A percentile compares a stretch with the other conserved stretches of the same genome.
Conservation (phyloP, 1,284 basidiomycete genomes). For the Cutaneotrichosporon sp. region DNA sequence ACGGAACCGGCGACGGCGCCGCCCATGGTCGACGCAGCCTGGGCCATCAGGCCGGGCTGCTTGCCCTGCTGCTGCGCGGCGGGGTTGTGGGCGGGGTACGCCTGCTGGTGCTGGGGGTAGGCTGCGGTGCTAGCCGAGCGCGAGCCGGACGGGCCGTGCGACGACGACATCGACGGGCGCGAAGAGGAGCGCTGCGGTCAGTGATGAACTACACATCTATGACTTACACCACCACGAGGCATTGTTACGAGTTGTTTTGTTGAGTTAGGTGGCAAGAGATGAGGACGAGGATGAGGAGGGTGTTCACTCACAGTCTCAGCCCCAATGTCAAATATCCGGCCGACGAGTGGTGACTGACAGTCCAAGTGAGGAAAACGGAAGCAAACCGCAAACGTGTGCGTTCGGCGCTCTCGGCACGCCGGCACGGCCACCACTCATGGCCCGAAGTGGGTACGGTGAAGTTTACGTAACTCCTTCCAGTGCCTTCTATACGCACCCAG, state of each 20-base stretch:
- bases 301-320: too few species aligned
- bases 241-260: slow-evolving; percentile 15
- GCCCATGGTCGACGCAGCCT: slow-evolving; percentile 55
- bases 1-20: slow-evolving; percentile 53
- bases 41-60: slow-evolving; percentile 41
- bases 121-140: slow-evolving; percentile 38
- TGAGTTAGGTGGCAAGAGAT: slow-evolving; percentile 14
- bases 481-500: neutral
- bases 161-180: slow-evolving; percentile 28
- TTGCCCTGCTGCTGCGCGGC: slow-evolving; percentile 18
- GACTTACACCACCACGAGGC: slow-evolving; percentile 30
- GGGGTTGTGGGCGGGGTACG: slow-evolving; percentile 14
- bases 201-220: neutral
- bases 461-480: neutral
- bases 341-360: too few species aligned
- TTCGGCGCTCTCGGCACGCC: neutral
- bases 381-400: neutral
- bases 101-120: slow-evolving; percentile 21
- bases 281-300: neutral
- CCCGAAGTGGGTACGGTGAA: too few species aligned
- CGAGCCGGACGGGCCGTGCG: slow-evolving; percentile 25
- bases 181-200: slow-evolving; percentile 35
- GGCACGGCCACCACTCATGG: too few species aligned
- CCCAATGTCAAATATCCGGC: slow-evolving; percentile 12
- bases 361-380: neutral